phyloP scores from a whole-genome alignment of 192 early-diverging fungal species.

The Backusella sp. region DNA sequence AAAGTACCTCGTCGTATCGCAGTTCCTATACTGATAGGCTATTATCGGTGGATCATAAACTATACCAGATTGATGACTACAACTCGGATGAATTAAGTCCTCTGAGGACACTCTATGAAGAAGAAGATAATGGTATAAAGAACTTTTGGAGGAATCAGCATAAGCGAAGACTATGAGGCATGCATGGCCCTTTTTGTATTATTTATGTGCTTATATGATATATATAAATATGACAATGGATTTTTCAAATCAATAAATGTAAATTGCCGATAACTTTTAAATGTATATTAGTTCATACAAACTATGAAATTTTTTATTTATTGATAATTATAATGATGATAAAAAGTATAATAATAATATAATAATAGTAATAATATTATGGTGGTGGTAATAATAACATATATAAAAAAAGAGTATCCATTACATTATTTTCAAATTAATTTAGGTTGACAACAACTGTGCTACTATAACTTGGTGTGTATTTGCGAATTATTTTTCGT shows the following conservation, averaged over 20 bases:
- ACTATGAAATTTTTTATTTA: background rate
- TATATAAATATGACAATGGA: too few relatives aligned
- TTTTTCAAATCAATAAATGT: background rate
- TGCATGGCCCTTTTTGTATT: too few relatives aligned
- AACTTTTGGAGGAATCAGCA: conserved; percentile 4
- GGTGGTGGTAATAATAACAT: background rate
- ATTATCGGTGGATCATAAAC: background rate
- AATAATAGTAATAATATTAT: background rate
- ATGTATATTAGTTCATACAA: background rate
- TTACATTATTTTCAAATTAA: conserved; percentile 3
- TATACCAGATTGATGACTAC: background rate
- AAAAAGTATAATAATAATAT: too few relatives aligned
- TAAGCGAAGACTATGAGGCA: background rate
- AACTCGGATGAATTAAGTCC: background rate
- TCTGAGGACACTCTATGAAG: background rate
- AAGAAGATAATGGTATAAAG: background rate
- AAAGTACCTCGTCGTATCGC: background rate
- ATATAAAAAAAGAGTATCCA: background rate
- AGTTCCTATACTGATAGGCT: background rate
- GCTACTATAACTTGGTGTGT: conserved; percentile 54
- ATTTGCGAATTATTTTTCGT: conserved; percentile 79
- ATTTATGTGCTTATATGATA: too few relatives aligned
- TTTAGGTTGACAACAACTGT: conserved; percentile 27
- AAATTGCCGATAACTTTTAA: too few relatives aligned
- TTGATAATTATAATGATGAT: background rate